Conservation (phyloP, 768 basidiomycete species). For the Suillus subaureus region DNA sequence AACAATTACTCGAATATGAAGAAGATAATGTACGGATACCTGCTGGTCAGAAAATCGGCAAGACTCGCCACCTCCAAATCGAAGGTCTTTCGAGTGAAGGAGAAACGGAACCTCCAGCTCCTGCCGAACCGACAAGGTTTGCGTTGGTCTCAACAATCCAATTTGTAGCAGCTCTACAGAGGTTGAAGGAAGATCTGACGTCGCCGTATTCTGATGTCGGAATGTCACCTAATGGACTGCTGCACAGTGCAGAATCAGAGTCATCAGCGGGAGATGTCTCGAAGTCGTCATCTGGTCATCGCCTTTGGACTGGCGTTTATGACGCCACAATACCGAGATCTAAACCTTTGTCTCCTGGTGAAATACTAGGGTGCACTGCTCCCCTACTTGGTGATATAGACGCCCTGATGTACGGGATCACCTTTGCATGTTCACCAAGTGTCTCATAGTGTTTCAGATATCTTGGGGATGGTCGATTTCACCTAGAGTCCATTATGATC, state of each 20-base stretch:
- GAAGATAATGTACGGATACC: constrained; percentile 48
- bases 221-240: constrained; percentile 13
- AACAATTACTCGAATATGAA: constrained; percentile 61
- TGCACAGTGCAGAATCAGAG: constrained; percentile 16
- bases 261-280: neutral
- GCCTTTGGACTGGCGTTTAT: constrained; percentile 64
- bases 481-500: constrained; percentile 98
- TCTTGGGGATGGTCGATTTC: constrained; percentile 97
- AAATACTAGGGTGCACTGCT: constrained; percentile 96
- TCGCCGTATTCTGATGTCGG: constrained; percentile 33
- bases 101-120: constrained; percentile 16
- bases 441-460: constrained; percentile 55
- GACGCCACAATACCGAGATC: constrained; percentile 79
- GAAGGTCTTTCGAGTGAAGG: constrained; percentile 38
- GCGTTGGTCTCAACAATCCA: constrained; percentile 98
- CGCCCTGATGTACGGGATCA: constrained; percentile 75
- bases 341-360: constrained; percentile 93
- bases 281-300: constrained; percentile 16
- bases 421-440: neutral
- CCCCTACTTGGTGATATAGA: constrained; percentile 80
- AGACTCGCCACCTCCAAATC: constrained; percentile 57
- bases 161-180: constrained; percentile 91
- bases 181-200: constrained; percentile 77
- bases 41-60: constrained; percentile 45
- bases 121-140: constrained; percentile 58